Conservation (phyloP, 2,329 filamentous ascomycete species). For the Pyricularia sp. region DNA sequence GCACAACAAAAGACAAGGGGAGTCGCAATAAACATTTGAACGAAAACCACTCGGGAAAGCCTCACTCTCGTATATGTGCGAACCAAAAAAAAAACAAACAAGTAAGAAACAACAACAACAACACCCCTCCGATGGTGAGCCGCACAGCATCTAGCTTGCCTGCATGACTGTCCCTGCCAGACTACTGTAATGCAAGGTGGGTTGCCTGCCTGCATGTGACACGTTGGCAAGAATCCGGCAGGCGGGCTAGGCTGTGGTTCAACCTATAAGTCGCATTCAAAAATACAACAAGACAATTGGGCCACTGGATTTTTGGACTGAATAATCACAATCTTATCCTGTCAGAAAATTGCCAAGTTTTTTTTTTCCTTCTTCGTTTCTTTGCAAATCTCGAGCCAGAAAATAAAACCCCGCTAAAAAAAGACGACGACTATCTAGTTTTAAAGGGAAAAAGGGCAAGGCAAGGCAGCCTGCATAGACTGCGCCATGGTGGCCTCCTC, state of each 20-base stretch:
- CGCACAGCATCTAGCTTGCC: background rate
- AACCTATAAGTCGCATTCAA: background rate
- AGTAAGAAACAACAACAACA: background rate
- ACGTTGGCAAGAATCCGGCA: background rate
- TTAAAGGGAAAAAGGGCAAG: too few relatives aligned
- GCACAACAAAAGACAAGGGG: too few relatives aligned
- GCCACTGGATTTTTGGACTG: too few relatives aligned
- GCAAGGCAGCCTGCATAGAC: background rate
- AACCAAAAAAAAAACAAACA: background rate
- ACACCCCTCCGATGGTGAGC: background rate
- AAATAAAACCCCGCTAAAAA: too few relatives aligned
- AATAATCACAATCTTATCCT: too few relatives aligned
- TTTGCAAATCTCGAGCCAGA: too few relatives aligned
- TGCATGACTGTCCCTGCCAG: background rate
- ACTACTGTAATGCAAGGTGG: too few relatives aligned
- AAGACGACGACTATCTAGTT: too few relatives aligned
- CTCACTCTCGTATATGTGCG: background rate
- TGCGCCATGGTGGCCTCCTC: background rate
- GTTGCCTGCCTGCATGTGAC: background rate
- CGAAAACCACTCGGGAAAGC: background rate
- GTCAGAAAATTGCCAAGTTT: too few relatives aligned
- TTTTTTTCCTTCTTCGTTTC: too few relatives aligned
- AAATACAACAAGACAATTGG: background rate
- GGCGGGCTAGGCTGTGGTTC: too few relatives aligned
- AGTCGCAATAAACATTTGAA: background rate